A percentile compares a stretch with the other conserved stretches of the same genome.
Conservation (phyloP, 306 rosid species). For the Oxytropis ochrocephala region DNA sequence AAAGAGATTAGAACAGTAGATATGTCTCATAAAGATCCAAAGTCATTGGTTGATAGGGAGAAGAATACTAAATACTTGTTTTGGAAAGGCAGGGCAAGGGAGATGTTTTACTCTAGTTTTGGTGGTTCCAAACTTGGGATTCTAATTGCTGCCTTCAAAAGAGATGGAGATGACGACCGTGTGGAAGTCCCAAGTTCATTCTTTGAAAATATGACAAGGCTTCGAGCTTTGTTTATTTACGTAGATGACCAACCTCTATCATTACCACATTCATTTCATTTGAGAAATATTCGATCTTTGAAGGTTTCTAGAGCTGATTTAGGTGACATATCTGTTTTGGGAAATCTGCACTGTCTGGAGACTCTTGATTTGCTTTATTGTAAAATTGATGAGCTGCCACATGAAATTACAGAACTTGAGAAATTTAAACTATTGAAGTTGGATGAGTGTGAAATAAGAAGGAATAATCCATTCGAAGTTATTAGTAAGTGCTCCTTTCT, state of each 20-base stretch:
- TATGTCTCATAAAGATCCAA: too few species aligned
- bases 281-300: background rate
- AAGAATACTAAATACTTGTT: background rate
- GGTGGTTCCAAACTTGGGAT: background rate
- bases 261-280: background rate
- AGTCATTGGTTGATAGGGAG: background rate
- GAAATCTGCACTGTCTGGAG: background rate
- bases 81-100: background rate
- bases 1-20: background rate
- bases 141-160: fast-evolving
- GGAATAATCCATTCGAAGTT: background rate
- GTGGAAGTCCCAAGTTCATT: background rate
- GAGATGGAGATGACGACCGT: fast-evolving
- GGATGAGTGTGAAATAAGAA: fast-evolving
- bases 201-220: background rate
- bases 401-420: fast-evolving
- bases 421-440: constrained; percentile 8
- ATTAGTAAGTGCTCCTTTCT: background rate
- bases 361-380: background rate
- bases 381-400: background rate
- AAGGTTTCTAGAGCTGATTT: fast-evolving
- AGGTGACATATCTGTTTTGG: background rate
- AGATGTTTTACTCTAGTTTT: background rate
- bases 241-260: too few species aligned
- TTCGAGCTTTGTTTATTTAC: background rate